phyloP scores from a whole-genome alignment of 306 rosid genomes.

The Dicorynia guianensis region DNA sequence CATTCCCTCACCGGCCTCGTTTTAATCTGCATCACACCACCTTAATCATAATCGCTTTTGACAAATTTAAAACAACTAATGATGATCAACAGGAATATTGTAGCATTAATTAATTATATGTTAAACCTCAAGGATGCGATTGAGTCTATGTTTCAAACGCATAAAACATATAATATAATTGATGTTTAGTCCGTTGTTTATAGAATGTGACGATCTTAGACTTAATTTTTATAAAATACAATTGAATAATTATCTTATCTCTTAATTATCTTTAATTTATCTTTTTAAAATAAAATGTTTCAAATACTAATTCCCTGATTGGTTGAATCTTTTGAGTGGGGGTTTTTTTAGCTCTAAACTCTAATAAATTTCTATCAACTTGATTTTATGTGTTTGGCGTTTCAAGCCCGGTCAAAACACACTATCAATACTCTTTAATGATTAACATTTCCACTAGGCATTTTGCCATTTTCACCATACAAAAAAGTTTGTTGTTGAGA shows the following conservation, averaged over 20 bases:
- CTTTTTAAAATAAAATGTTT: no score
- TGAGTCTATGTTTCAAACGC: no score
- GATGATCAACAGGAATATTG: neutral
- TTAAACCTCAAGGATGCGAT: neutral
- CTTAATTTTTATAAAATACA: no score
- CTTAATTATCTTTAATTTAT: no score
- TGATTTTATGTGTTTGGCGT: neutral
- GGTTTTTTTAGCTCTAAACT: neutral
- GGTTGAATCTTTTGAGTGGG: neutral
- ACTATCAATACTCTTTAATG: neutral
- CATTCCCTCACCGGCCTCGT: neutral
- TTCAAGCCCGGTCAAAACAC: neutral
- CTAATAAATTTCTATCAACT: neutral
- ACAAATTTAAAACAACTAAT: neutral
- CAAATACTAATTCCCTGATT: constrained; percentile 6
- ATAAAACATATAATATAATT: no score
- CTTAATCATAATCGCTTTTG: neutral
- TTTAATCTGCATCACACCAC: neutral
- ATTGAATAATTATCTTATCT: no score
- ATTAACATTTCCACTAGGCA: no score
- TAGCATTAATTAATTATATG: constrained; percentile 19
- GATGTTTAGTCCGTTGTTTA: neutral
- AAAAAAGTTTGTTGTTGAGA: no score
- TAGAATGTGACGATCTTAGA: neutral
- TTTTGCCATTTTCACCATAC: no score